phyloP scores from a whole-genome alignment of 2,329 filamentous ascomycete species.

The Cladosporium phlei region DNA sequence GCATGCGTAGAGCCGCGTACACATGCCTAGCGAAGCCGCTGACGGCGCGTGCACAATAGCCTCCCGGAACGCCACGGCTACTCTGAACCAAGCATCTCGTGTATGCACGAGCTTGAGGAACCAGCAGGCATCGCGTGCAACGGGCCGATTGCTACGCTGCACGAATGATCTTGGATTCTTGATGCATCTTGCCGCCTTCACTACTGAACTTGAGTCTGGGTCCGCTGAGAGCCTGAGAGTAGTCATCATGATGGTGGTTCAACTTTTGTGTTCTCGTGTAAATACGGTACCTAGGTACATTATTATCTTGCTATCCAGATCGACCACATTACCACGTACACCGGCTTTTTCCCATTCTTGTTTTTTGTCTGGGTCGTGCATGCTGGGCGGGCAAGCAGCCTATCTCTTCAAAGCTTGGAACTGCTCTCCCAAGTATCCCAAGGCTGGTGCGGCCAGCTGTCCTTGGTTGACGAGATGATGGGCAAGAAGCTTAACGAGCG shows the following conservation, averaged over 20 bases:
- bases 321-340: slow-evolving; percentile 2
- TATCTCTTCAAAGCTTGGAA: slow-evolving; percentile 17
- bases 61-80: slow-evolving; percentile 11
- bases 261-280: not conserved
- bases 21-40: slow-evolving; percentile 8
- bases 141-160: slow-evolving; percentile 10
- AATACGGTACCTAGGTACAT: slow-evolving; percentile 10
- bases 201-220: too few relatives aligned
- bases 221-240: too few relatives aligned
- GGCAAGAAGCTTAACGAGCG: slow-evolving; percentile 60
- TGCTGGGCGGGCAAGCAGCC: not conserved
- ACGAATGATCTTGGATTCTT: too few relatives aligned
- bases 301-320: slow-evolving; percentile 12
- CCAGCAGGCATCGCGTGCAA: too few relatives aligned
- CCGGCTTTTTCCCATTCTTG: not conserved
- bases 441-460: slow-evolving; percentile 50
- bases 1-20: slow-evolving; percentile 7
- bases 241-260: too few relatives aligned
- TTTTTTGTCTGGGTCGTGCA: not conserved
- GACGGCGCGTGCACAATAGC: slow-evolving; percentile 6
- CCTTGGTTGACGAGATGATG: slow-evolving; percentile 64
- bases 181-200: too few relatives aligned
- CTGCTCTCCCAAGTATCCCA: slow-evolving; percentile 32
- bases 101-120: too few relatives aligned
- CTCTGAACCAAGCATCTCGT: not conserved